A percentile compares a stretch with the other conserved stretches of the same genome.
These are phyloP conservation scores for Suillus spraguei DNA, from an alignment of 768 basidiomycete species.

Conservation along the genomic window DNA sequence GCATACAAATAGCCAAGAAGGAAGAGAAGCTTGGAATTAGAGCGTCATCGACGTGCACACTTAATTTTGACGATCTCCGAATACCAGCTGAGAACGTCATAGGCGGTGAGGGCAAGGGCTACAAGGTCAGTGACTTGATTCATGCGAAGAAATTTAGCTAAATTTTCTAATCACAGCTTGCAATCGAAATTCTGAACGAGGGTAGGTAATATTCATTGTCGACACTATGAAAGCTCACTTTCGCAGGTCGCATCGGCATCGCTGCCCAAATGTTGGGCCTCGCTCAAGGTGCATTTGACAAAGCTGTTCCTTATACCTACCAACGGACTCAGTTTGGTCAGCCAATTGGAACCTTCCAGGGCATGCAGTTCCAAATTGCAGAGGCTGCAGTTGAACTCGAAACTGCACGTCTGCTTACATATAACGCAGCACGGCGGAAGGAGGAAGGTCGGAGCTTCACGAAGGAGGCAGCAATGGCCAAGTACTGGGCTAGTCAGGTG, in stretches of 20 bases:
- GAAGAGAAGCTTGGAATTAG: conserved; percentile 98
- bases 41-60: conserved; percentile 92
- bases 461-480: conserved; percentile 98
- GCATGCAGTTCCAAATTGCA: conserved; percentile 94
- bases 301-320: conserved; percentile 94
- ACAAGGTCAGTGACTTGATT: conserved; percentile 56
- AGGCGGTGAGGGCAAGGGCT: conserved; percentile 90
- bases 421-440: conserved; percentile 95
- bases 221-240: not conserved
- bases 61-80: conserved; percentile 93
- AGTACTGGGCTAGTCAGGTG: conserved; percentile 87
- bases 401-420: conserved; percentile 86
- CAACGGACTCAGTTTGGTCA: conserved; percentile 95
- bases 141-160: not conserved
- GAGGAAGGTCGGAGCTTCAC: conserved; percentile 87
- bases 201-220: conserved; percentile 40
- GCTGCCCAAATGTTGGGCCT: conserved; percentile 99
- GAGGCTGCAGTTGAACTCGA: conserved; percentile 90
- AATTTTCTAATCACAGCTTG: conserved; percentile 52
- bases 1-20: conserved; percentile 96
- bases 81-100: conserved; percentile 86
- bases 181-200: conserved; percentile 96
- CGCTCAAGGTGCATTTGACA: conserved; percentile 96
- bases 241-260: conserved; percentile 86
- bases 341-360: conserved; percentile 92